Evolutionary conservation across 2,329 filamentous ascomycete genomes (phyloP), one percentile per base, ranked within the genome.

Genomic region (Cladosporium oxysporum): DNA sequence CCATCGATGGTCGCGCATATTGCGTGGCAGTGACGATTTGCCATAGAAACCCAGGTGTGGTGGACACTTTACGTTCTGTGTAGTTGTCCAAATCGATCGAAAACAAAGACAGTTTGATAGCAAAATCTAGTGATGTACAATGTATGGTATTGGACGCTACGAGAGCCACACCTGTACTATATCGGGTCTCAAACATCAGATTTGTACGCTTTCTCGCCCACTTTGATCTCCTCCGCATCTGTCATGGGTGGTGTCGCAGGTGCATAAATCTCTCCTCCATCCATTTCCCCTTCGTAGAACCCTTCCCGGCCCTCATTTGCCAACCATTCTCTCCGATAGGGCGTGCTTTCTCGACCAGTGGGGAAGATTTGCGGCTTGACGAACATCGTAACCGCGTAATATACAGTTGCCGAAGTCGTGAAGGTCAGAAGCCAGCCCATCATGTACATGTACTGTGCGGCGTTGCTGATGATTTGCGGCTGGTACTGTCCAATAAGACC

Each of bases 401-500:
- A 67, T 7, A 67, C 33, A 10, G 49, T 60, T 14, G 55, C 41
- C n/a, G 66, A 65, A 6, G 64, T 66, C 1, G 49, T 50, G 28
- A 67, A 67, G 1, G 63, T 67, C 53, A 67, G 31, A 1, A 67
- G 16, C 57, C 58, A 67, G 1, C 61, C 61, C 61, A 63, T 63
- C 61, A 55, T 55, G 50, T 63, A 63, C 61, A 63, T 63, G 23
- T 67, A 53, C 12, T 60, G 41, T 7, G 66, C 66, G 2, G 62
- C 66, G 5, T 35, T 41, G 50, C 62, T 65, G 41, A 67, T 65
- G 28, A 61, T 57, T 18, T 65, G 57, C 28, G 66, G 66, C 21
- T 67, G 44, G 37, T 67, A 67, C n/a, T 65, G 62, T 37, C 66
- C 66, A 41, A 67, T 44, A 21, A 67, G 50, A 10, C 66, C 66